Conservation (phyloP, 2,329 filamentous ascomycete species). For the Xylaria sp. region DNA sequence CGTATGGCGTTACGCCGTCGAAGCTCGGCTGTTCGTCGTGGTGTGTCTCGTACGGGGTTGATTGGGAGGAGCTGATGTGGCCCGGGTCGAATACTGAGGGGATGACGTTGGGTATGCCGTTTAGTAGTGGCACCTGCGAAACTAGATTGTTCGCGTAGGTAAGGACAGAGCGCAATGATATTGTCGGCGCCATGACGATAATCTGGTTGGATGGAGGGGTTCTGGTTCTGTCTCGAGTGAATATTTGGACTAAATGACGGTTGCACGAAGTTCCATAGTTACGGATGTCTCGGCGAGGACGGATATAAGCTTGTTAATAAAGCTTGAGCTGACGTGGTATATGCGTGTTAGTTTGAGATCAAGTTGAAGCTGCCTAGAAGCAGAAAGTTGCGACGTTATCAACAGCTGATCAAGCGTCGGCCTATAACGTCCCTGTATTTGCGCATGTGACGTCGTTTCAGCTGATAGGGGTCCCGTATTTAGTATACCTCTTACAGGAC, state of each 20-base stretch:
- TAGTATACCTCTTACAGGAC: neutral
- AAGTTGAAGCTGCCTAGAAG: conserved; percentile 8
- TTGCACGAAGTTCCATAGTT: neutral
- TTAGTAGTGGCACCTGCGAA: conserved; percentile 48
- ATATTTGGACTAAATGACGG: neutral
- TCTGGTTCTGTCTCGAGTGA: neutral
- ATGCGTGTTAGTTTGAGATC: neutral
- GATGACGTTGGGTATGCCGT: conserved; percentile 42
- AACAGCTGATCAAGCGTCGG: conserved; percentile 7
- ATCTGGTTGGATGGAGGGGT: neutral
- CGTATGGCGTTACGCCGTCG: conserved; percentile 48
- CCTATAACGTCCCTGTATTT: conserved; percentile 6
- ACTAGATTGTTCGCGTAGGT: conserved; percentile 51
- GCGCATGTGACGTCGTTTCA: conserved; percentile 32
- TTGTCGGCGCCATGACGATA: conserved; percentile 43
- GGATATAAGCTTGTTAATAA: neutral
- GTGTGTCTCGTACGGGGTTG: conserved; percentile 19
- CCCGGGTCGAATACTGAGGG: conserved; percentile 31
- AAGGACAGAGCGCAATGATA: conserved; percentile 49
- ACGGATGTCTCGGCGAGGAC: neutral
- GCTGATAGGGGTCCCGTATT: conserved; percentile 8
- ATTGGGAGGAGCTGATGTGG: conserved; percentile 27
- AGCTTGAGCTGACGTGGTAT: conserved; percentile 18
- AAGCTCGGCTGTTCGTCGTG: conserved; percentile 13
- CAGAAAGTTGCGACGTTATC: conserved; percentile 12